Conservation (phyloP, 306 rosid species). For the Sindora glabra region DNA sequence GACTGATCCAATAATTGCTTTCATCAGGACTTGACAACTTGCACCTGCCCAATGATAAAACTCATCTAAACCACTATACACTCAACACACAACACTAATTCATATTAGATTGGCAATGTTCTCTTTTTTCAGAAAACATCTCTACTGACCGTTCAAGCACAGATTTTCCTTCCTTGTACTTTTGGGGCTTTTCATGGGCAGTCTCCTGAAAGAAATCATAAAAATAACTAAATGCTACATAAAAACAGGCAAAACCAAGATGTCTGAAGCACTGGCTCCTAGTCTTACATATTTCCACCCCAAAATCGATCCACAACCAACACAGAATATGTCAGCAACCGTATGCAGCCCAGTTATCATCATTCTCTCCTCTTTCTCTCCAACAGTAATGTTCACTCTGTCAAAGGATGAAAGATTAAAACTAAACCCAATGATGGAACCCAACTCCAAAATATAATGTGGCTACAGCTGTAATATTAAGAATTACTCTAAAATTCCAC, state of each 20-base stretch:
- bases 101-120: constrained; percentile 5
- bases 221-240: constrained; percentile 22
- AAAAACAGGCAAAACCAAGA: constrained; percentile 13
- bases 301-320: constrained; percentile 82
- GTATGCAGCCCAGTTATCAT: constrained; percentile 86
- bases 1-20: constrained; percentile 62
- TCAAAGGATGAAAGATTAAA: constrained; percentile 25
- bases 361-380: constrained; percentile 63
- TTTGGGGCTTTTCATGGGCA: constrained; percentile 47
- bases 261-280: constrained; percentile 19
- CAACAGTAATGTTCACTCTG: constrained; percentile 65
- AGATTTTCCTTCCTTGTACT: constrained; percentile 71
- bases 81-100: not conserved
- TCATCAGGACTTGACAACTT: constrained; percentile 77
- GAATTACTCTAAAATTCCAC: not conserved
- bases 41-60: constrained; percentile 46
- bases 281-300: constrained; percentile 94
- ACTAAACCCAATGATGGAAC: not conserved
- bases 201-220: constrained; percentile 46
- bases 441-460: not conserved
- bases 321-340: constrained; percentile 87
- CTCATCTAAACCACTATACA: constrained; percentile 20
- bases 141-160: constrained; percentile 66
- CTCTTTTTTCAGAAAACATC: constrained; percentile 13
- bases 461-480: not conserved